Base-by-base conservation (phyloP, 352 stramenopile species). In the Phytophthora rubi region DNA sequence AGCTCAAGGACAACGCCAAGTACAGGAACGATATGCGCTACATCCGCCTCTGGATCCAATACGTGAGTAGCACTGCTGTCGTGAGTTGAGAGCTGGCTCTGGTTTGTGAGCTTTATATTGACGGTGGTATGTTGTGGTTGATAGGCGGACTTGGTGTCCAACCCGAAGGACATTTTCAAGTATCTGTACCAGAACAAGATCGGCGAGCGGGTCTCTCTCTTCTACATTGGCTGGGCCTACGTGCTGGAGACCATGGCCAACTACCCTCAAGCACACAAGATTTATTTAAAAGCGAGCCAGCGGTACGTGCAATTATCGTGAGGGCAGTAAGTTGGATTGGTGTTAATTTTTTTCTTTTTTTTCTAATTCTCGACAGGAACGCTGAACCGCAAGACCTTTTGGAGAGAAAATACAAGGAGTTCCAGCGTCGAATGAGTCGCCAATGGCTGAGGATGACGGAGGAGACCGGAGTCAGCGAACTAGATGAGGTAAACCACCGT, bases 171-270 rank as follows among this genome's bases (percentile, higher is more conserved):
- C 45, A 93, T 96, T 65, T 96, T 96, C 74, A 94, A 93, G 66
- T 96, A 92, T 59, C 66, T 96, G 48, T 94, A 95, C 70, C 81
- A 90, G 59, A 93, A 93, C 77, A 93, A 92, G 59, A 95, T 96
- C 37, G 89, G 89, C 15, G 86, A 94, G 65, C 76, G 80, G 10
- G 76, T 95, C 3, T 86, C 89, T 1, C 59, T 96, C 32, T 96
- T 95, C 63, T 96, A 95, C 74, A 89, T 95, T 9, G 89, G 85
- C 49, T 96, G 89, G 89, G 87, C 89, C 16, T 90, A 90, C 69
- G 85, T 95, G 21, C 68, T 93, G 5, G 89, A 96, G 71, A 94
- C 81, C 49, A 80, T 88, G 65, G 86, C 72, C 13, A 94, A 91
- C 72, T 94, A 94, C 55, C 80, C 88, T 10, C 83, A 95, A 73